Evolutionary conservation across 2,329 filamentous ascomycete species (phyloP).

Genomic region (Zymoseptoria tritici): DNA sequence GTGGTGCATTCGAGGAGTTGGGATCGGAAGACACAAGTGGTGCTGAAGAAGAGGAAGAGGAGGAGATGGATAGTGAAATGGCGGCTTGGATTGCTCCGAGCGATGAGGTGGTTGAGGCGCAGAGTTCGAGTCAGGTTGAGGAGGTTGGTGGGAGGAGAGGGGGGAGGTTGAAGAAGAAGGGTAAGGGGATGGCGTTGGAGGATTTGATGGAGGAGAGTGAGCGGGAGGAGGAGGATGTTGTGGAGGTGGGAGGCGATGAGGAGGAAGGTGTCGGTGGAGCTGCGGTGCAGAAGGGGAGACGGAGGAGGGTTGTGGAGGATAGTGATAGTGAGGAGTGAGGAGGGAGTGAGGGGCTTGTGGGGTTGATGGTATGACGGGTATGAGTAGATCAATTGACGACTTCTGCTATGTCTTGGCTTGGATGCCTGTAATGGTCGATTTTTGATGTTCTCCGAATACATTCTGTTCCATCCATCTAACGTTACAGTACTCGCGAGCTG

Average conservation of each 20-base stretch:
- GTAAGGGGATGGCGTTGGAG: neutral
- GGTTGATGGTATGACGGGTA: neutral
- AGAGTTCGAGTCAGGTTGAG: slow-evolving; percentile 22
- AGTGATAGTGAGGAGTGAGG: slow-evolving; percentile 15
- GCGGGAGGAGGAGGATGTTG: slow-evolving; percentile 8
- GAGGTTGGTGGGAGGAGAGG: slow-evolving; percentile 8
- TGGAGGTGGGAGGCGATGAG: neutral
- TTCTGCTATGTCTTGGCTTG: neutral
- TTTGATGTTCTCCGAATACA: neutral
- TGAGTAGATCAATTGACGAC: neutral
- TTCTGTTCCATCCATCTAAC: no score
- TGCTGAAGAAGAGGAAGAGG: slow-evolving; percentile 37
- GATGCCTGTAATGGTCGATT: neutral
- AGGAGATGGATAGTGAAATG: slow-evolving; percentile 39
- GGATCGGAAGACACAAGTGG: slow-evolving; percentile 40
- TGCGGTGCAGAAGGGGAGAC: slow-evolving; percentile 3
- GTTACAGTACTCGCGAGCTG: no score
- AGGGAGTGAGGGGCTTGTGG: neutral
- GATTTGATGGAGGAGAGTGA: slow-evolving; percentile 12
- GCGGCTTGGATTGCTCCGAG: slow-evolving; percentile 40
- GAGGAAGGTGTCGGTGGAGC: slow-evolving; percentile 4
- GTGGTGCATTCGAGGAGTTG: slow-evolving; percentile 27
- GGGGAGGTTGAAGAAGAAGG: slow-evolving; percentile 14
- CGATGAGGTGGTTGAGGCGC: slow-evolving; percentile 32
- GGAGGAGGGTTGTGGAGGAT: slow-evolving; percentile 16